A percentile compares a stretch with the other conserved stretches of the same genome.
These are phyloP conservation scores for Anthoceros angustus DNA, from an alignment of 225 moss, liverwort and hornwort genomes.

Conservation along the genomic window DNA sequence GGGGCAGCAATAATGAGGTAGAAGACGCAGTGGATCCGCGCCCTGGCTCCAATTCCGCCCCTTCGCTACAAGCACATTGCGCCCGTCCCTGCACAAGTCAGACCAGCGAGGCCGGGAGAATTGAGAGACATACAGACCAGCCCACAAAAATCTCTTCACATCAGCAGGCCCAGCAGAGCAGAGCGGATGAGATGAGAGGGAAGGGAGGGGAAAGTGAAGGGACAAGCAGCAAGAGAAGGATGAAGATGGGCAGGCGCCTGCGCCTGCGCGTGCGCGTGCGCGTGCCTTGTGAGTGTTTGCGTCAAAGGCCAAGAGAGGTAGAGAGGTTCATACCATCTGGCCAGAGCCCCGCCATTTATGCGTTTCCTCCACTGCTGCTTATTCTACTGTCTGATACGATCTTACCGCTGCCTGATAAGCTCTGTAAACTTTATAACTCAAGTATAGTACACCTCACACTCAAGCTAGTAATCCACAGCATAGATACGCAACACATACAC, in stretches of 20 bases:
- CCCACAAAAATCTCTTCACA: background rate
- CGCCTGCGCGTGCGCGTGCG: background rate
- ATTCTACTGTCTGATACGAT: too few relatives aligned
- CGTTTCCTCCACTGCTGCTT: background rate
- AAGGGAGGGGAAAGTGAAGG: background rate
- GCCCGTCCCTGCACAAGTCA: background rate
- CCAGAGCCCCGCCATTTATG: background rate
- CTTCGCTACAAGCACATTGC: background rate
- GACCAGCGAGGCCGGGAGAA: background rate
- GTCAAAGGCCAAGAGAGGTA: background rate
- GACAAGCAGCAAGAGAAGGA: background rate
- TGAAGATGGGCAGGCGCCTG: background rate
- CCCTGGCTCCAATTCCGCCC: too few relatives aligned
- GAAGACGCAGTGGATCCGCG: too few relatives aligned
- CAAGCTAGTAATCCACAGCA: too few relatives aligned
- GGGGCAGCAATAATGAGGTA: too few relatives aligned
- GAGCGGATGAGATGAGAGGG: background rate
- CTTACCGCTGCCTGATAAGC: too few relatives aligned
- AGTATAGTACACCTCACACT: too few relatives aligned
- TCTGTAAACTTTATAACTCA: too few relatives aligned
- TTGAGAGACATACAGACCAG: background rate
- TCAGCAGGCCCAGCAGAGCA: background rate
- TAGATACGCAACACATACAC: too few relatives aligned
- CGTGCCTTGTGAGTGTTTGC: background rate
- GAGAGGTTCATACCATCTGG: constrained; percentile 5